phyloP scores from a whole-genome alignment of 176 grass and related monocot species.

The Avena sativa region DNA sequence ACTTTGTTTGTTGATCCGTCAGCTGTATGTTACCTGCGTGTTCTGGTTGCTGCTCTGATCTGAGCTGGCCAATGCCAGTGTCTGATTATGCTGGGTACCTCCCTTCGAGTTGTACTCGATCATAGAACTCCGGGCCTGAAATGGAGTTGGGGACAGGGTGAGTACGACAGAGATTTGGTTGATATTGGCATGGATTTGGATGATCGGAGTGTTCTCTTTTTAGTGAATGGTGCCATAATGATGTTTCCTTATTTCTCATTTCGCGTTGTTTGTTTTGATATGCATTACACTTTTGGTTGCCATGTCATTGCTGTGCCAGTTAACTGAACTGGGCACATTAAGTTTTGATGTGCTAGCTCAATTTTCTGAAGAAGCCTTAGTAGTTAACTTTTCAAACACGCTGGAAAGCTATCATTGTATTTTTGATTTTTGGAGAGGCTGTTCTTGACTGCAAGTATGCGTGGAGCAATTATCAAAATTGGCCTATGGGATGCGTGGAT shows the following conservation, averaged over 20 bases:
- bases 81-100: conserved; percentile 14
- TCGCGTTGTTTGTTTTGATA: not conserved
- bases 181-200: conserved; percentile 1
- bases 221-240: not conserved
- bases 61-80: not conserved
- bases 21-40: not conserved
- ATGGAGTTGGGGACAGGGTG: not conserved
- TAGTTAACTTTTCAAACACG: not conserved
- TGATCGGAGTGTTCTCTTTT: not conserved
- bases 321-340: not conserved
- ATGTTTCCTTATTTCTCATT: not conserved
- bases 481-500: not conserved
- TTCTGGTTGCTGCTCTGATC: conserved; percentile 27
- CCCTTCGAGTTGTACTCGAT: not conserved
- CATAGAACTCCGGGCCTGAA: conserved; percentile 8
- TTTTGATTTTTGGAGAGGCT: not conserved
- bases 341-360: not conserved
- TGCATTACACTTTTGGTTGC: not conserved
- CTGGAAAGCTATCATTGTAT: not conserved
- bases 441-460: conserved; percentile 23
- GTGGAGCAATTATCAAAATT: not conserved
- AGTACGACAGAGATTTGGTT: not conserved
- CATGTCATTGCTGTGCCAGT: not conserved
- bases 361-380: not conserved
- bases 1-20: not conserved